Evolutionary conservation across 2,329 filamentous ascomycete species (phyloP).

Genomic region (Aspergillus transmontanensis): DNA sequence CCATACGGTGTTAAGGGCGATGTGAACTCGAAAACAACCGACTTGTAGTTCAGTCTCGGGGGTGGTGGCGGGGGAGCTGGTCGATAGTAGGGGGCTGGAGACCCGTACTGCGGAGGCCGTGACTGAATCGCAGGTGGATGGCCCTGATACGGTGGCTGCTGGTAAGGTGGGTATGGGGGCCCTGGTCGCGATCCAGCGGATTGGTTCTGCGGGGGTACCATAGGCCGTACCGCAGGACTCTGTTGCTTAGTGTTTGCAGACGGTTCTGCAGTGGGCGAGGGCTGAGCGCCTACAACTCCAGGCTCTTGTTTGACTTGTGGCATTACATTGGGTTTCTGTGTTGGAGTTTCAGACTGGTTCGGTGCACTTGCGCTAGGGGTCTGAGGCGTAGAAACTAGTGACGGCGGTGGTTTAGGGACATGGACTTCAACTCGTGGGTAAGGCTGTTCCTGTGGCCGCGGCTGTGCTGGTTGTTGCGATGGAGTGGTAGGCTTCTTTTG

Average conservation of each 20-base stretch:
- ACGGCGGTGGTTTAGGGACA: constrained; percentile 15
- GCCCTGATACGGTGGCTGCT: constrained; percentile 34
- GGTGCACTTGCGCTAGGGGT: constrained; percentile 10
- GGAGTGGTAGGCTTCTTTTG: constrained; percentile 5
- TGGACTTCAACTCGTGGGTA: constrained; percentile 26
- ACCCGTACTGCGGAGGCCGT: constrained; percentile 37
- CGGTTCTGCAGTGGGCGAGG: constrained; percentile 8
- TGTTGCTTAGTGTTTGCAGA: constrained; percentile 19
- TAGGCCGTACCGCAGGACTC: constrained; percentile 25
- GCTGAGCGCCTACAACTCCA: constrained; percentile 15
- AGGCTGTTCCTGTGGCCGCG: constrained; percentile 14
- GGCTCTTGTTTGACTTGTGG: constrained; percentile 36
- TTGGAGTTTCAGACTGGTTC: constrained; percentile 14
- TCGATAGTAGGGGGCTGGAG: constrained; percentile 37
- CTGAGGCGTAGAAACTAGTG: constrained; percentile 6
- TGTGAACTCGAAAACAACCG: constrained; percentile 52
- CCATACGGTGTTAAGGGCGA: constrained; percentile 45
- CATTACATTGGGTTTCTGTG: constrained; percentile 18
- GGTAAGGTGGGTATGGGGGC: constrained; percentile 32
- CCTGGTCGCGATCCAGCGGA: constrained; percentile 27
- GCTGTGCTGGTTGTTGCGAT: constrained; percentile 10
- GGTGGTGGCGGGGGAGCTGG: constrained; percentile 36
- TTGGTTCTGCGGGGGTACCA: constrained; percentile 26
- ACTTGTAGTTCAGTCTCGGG: constrained; percentile 45
- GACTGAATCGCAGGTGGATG: constrained; percentile 39